Base-by-base conservation (phyloP, 2,329 filamentous ascomycete species). In the Sclerotinia minor region DNA sequence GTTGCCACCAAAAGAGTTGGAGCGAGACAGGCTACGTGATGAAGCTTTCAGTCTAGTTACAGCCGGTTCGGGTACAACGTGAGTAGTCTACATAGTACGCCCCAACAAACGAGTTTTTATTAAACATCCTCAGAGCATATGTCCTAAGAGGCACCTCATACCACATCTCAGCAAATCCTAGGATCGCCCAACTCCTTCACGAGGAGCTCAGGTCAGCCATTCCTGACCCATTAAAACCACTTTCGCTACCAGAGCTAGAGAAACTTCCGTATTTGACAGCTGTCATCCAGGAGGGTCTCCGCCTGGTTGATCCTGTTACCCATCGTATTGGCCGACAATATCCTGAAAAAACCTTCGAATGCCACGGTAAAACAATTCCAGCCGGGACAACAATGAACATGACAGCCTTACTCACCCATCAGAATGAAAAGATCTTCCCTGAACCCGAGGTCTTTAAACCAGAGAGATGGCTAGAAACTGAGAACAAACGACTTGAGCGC, bases 381-480 rank as follows among this genome's bases (percentile, higher is more conserved):
- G 57, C 59, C 1, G 76, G 79, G 6, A 79, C 77, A 3, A 76
- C 77, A 6, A 76, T 82, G 1, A 75, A 77, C 35, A 79, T 80
- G 73, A 80, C 78, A 0, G 72, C 76, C 2, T 75, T 75, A 6
- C 76, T 80, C 38, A 66, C 67, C 19, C 73, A 78, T 60, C 77
- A 77, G 64, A 77, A 76, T 1, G 15, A 72, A n/a, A 72, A 71
- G 8, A 76, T 79, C 67, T 77, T 74, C 60, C 49, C 64, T 1
- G 73, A 79, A n/a, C 54, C 70, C 5, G 57, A 71, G 53, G 29
- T 64, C 17, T 75, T 72, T 29, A 65, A 75, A 2, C 79, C 79
- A 0, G 78, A 80, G 65, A 72, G 81, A 8, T 82, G 79, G 79
- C 67, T 81, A 5, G 73, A 73, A 1, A 73, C 75, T 26, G 68